phyloP scores from a whole-genome alignment of 2,329 filamentous ascomycete genomes.

The Chaetomiaceae sp. region DNA sequence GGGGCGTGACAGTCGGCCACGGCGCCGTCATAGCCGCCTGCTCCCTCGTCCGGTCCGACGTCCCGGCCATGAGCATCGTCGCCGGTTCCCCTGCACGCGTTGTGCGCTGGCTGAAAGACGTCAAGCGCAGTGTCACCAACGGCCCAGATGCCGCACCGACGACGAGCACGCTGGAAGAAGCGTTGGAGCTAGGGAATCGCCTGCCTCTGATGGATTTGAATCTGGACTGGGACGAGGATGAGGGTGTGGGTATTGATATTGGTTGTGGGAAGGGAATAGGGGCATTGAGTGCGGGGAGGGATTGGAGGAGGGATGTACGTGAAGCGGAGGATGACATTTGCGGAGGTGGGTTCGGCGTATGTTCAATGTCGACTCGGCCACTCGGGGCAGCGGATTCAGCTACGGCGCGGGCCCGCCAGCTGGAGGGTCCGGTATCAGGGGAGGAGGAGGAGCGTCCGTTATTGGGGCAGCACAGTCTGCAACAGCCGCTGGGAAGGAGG shows the following conservation, averaged over 20 bases:
- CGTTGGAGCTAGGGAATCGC: constrained; percentile 12
- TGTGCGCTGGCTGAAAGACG: constrained; percentile 10
- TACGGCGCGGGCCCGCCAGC: no score
- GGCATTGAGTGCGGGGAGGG: no score
- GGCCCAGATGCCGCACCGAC: neutral
- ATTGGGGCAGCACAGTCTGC: neutral
- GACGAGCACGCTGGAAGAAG: constrained; percentile 14
- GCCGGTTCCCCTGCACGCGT: constrained; percentile 26
- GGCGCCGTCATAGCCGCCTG: constrained; percentile 29
- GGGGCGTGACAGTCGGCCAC: constrained; percentile 27
- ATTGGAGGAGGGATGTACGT: no score
- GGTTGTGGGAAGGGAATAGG: neutral
- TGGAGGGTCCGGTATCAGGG: neutral
- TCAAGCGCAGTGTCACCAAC: constrained; percentile 6
- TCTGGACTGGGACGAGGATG: neutral
- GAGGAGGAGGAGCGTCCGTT: neutral
- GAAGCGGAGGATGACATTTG: neutral
- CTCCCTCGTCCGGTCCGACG: constrained; percentile 25
- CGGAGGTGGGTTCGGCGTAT: no score
- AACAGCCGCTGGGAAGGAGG: neutral
- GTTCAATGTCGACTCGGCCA: no score
- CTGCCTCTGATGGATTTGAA: neutral
- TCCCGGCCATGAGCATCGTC: constrained; percentile 25
- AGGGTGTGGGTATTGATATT: neutral
- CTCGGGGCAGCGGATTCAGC: no score